Base-by-base conservation (phyloP, 257 asterid genomes). In the Craterostigma plantagineum region DNA sequence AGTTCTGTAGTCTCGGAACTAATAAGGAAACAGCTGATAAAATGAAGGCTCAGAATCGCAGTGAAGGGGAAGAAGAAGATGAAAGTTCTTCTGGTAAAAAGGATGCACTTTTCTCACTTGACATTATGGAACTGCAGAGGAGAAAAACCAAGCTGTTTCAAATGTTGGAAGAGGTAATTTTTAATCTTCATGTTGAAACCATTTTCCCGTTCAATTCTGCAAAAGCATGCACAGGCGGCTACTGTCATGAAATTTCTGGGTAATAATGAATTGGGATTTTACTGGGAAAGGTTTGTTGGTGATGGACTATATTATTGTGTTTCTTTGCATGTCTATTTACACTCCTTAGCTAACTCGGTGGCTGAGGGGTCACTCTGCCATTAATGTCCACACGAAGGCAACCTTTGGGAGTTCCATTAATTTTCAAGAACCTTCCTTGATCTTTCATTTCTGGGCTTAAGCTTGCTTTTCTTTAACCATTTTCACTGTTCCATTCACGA, bases 81-180 rank as follows among this genome's bases (percentile, higher is more conserved):
- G 34, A 52, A 9, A 48, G 27, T 13, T 30, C 49, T 49, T 67
- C 44, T 39, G 37, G 38, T n/a, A 71, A 65, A 50, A 64, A 51
- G 45, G 80, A 70, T 42, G 44, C 77, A 16, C 72, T 81, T 33
- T 52, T 51, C 63, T 67, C 95, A 3, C 79, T 79, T 49, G 90
- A 87, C 70, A 65, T 67, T 17, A 34, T 82, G 46, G 94, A 81
- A 18, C 46, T 86, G 68, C 94, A 86, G 59, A 65, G 71, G 51
- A 66, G 92, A 40, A 81, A 77, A 67, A 18, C 72, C 40, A 81
- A 73, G 67, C 62, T 85, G 27, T 70, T 85, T 33, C 96, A 75
- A 34, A 78, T 85, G 91, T 72, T 85, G 1, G 91, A 81, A 51
- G 92, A 81, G 91, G 96, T 81, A 23, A n/a, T n/a, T n/a, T 23